Evolutionary conservation across 441 rosid species (phyloP).

Genomic region (Aleurites moluccanus): DNA sequence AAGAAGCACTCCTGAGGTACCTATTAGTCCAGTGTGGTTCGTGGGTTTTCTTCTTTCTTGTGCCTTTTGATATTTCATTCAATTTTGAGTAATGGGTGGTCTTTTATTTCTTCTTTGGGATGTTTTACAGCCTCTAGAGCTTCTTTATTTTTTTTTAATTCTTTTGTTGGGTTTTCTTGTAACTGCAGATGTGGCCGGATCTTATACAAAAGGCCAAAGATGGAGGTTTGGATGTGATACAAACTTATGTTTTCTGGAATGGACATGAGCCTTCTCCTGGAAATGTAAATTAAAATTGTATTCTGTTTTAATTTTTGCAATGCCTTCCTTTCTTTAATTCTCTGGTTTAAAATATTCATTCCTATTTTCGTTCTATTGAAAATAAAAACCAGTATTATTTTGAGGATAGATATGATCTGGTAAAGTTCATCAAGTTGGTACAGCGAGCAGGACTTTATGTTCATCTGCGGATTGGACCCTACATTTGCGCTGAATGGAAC

Average conservation of each 20-base stretch:
- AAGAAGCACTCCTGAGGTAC: conserved; percentile 60
- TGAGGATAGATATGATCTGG: conserved; percentile 83
- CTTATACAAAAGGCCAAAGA: conserved; percentile 74
- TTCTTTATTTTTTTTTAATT: not conserved
- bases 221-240: conserved; percentile 81
- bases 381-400: conserved; percentile 62
- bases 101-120: not conserved
- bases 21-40: conserved; percentile 16
- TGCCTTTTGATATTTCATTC: not conserved
- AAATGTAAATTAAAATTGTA: conserved; percentile 43
- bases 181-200: conserved; percentile 74
- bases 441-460: conserved; percentile 87
- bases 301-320: not conserved
- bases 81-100: conserved; percentile 2
- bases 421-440: conserved; percentile 77
- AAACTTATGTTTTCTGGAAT: conserved; percentile 89
- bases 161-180: conserved; percentile 10
- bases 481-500: conserved; percentile 96
- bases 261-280: conserved; percentile 81
- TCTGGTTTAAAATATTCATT: not conserved
- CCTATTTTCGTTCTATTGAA: not conserved
- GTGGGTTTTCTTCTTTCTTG: not conserved
- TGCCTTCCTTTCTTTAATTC: not conserved
- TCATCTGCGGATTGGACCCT: conserved; percentile 93
- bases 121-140: not conserved